Conservation (phyloP, 2,329 filamentous ascomycete species). For the Dendryphion nanum region DNA sequence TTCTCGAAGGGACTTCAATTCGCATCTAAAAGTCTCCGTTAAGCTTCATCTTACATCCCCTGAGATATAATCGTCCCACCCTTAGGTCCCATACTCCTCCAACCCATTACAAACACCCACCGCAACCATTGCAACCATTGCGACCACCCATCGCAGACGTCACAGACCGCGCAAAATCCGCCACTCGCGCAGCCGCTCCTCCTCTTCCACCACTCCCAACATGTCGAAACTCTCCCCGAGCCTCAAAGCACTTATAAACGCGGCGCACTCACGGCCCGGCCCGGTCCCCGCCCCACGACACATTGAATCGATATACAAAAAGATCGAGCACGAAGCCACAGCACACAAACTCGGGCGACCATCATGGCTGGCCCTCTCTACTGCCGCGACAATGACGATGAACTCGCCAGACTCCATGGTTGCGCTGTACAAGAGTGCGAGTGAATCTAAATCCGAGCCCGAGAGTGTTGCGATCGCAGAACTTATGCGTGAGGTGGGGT, state of each 20-base stretch:
- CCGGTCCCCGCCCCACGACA: constrained; percentile 32
- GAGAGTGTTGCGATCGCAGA: constrained; percentile 56
- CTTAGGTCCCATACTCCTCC: too few relatives aligned
- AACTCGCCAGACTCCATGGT: constrained; percentile 75
- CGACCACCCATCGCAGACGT: too few relatives aligned
- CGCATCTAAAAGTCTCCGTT: too few relatives aligned
- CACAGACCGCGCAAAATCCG: too few relatives aligned
- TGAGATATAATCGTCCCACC: too few relatives aligned
- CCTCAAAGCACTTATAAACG: constrained; percentile 34
- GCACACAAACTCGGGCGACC: constrained; percentile 29
- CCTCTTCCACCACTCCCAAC: too few relatives aligned
- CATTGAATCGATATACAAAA: constrained; percentile 30
- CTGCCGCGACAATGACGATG: constrained; percentile 77
- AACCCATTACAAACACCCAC: too few relatives aligned
- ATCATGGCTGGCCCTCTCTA: constrained; percentile 47
- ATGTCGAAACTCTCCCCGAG: constrained; percentile 38
- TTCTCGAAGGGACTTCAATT: too few relatives aligned
- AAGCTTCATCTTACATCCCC: too few relatives aligned
- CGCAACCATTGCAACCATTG: too few relatives aligned
- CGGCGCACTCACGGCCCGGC: constrained; percentile 34
- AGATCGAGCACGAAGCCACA: constrained; percentile 31
- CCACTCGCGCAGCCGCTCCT: too few relatives aligned
- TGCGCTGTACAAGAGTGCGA: constrained; percentile 52
- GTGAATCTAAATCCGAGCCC: constrained; percentile 8
- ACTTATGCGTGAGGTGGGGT: constrained; percentile 69